A percentile compares a stretch with the other conserved stretches of the same genome.
These are phyloP conservation scores for Boletus speciosus DNA, from an alignment of 768 basidiomycete species.

Conservation along the genomic window DNA sequence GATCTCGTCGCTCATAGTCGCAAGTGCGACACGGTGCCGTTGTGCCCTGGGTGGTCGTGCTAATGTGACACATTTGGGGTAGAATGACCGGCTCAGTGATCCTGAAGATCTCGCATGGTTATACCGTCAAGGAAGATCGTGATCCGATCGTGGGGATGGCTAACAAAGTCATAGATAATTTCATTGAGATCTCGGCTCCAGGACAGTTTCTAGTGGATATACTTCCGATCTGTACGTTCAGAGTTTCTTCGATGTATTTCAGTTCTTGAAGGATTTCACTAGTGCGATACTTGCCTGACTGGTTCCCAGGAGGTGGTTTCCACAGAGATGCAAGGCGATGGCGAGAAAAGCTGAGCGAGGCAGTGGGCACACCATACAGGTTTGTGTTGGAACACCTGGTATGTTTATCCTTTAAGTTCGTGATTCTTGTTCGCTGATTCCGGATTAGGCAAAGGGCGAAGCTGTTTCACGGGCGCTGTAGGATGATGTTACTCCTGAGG, in stretches of 20 bases:
- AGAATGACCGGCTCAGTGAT: constrained; percentile 37
- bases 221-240: constrained; percentile 7
- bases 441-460: constrained; percentile 2
- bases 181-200: too few species aligned
- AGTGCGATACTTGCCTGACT: constrained; percentile 20
- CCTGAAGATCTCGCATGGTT: constrained; percentile 35
- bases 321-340: constrained; percentile 7
- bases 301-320: constrained; percentile 24
- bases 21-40: neutral
- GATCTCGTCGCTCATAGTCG: constrained; percentile 1
- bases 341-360: constrained; percentile 1
- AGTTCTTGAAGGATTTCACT: neutral
- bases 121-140: constrained; percentile 26
- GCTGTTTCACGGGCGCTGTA: constrained; percentile 10
- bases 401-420: neutral
- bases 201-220: constrained; percentile 13
- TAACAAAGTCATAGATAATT: constrained; percentile 18
- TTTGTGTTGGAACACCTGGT: constrained; percentile 15
- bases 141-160: constrained; percentile 34
- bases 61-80: neutral
- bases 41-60: neutral
- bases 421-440: neutral
- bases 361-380: neutral
- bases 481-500: constrained; percentile 5
- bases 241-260: too few species aligned